Conservation (phyloP, 1,284 basidiomycete species). For the Leccinum ponderosum region DNA sequence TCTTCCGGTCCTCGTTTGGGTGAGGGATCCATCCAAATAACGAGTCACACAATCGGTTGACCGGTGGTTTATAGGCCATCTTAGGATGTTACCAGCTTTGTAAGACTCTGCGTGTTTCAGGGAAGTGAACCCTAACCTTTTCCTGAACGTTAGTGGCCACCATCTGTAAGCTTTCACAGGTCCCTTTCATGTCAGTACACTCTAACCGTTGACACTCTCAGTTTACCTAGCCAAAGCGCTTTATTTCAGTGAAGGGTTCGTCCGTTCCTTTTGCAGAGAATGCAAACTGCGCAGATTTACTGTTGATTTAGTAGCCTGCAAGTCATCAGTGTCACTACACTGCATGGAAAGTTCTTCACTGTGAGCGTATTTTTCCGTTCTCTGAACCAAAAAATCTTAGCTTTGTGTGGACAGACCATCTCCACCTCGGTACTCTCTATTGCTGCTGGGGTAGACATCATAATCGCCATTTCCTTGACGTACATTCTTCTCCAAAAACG, state of each 20-base stretch:
- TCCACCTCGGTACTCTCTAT: not conserved
- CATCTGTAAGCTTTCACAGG: not conserved
- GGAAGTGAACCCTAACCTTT: not conserved
- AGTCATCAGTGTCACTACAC: not conserved
- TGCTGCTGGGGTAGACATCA: slow-evolving; percentile 6
- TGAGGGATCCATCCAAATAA: not conserved
- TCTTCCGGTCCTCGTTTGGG: not conserved
- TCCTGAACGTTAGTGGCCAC: not conserved
- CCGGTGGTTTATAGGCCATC: not conserved
- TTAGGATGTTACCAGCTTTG: not conserved
- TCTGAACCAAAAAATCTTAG: not conserved
- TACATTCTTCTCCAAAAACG: slow-evolving; percentile 8
- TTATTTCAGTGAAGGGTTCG: not conserved
- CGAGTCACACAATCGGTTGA: not conserved
- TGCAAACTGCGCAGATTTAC: not conserved
- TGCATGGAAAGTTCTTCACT: not conserved
- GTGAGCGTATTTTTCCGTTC: not conserved
- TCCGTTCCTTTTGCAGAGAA: not conserved
- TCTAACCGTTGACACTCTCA: not conserved
- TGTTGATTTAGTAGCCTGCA: not conserved
- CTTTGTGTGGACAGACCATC: not conserved
- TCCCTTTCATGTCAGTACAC: not conserved
- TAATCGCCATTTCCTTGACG: slow-evolving; percentile 8
- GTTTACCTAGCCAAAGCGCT: not conserved
- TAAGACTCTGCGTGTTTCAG: not conserved